Base-by-base conservation (phyloP, 257 asterid genomes). In the Forsythia viridissima region DNA sequence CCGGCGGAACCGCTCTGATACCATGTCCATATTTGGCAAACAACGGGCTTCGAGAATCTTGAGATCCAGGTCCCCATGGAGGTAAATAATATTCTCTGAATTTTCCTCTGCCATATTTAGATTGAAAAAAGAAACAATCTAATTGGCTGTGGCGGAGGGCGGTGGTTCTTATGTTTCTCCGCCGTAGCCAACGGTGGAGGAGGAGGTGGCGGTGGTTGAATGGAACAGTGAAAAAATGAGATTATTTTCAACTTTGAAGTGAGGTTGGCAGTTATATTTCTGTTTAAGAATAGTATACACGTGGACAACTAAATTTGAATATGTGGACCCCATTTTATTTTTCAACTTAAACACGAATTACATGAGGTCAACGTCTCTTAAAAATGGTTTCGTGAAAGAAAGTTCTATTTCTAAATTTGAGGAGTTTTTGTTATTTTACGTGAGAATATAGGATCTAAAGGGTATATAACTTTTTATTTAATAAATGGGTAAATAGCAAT, bases 31-130 rank as follows among this genome's bases (percentile, higher is more conserved):
- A 80, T 95, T 95, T 1, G 98, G 99, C 76, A 95, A 82, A 43
- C 86, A 71, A 18, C 98, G 94, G 8, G 98, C 99, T 76, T 95
- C 97, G 21, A 93, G 75, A 68, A 95, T 89, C 41, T 83, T 87
- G 12, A 95, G 88, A 84, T 93, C 97, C 42, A 95, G 88, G 81
- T 93, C 98, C 20, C 99, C 99, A 39, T 95, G 99, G 36, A 93
- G 96, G 80, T 88, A 87, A 21, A 83, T 46, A 9, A 76, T 37
- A 41, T 24, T n/a, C 30, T 69, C 76, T 2, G 71, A 30, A 68
- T 77, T 41, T 8, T 82, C 86, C 73, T 80, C 88, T 80, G 88
- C 84, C 97, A 92, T 92, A 40, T 40, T 41, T 55, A 42, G 69
- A 59, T 20, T 63, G 3, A 10, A 39, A 15, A 71, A 8, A n/a